Base-by-base conservation (phyloP, 2,329 filamentous ascomycete genomes). In the Microcyclospora pomicola region DNA sequence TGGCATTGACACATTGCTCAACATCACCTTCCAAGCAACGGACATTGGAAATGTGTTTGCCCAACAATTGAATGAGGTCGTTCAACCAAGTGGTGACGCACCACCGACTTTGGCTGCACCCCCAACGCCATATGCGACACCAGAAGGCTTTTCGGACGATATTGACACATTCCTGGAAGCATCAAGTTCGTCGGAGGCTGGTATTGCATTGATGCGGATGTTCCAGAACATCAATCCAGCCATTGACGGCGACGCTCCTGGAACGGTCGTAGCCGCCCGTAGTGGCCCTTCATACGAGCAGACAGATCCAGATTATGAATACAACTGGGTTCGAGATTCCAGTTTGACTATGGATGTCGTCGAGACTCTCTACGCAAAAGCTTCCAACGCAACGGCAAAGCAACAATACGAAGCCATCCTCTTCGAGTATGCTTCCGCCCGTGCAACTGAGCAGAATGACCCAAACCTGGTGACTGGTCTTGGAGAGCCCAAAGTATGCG, bases 191-290 rank as follows among this genome's bases (percentile, higher is more conserved):
- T 53, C 51, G 3, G 48, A 57, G 33, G 38, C 46, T 3, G 43
- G 42, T 9, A 44, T 45, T 2, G 44, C 50, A 2, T 51, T 55
- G 37, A 35, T 41, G 7, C 35, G 42, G 31, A 56, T 58, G 53
- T 56, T 57, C 41, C 36, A 42, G 10, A 58, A 58, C 38, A 52
- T 58, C 50, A 55, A 58, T 29, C 52, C 52, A 3, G 40, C 42
- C 27, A 42, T 55, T 15, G 34, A 40, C 14, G 53, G 50, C 7
- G 52, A 49, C 14, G 52, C 43, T 6, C 42, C 49, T 36, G 55
- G 55, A 5, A 50, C 50, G 1, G 53, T 57, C 9, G 50, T 57
- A 12, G 55, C 55, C 3, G 52, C 53, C 29, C 47, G 51, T 13
- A 54, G 51, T 31, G 49, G 48, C 14, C 49, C 49, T 2, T 45